Base-by-base conservation (phyloP, 495 filamentous ascomycete genomes). In the Penicillium macrosclerotiorum region DNA sequence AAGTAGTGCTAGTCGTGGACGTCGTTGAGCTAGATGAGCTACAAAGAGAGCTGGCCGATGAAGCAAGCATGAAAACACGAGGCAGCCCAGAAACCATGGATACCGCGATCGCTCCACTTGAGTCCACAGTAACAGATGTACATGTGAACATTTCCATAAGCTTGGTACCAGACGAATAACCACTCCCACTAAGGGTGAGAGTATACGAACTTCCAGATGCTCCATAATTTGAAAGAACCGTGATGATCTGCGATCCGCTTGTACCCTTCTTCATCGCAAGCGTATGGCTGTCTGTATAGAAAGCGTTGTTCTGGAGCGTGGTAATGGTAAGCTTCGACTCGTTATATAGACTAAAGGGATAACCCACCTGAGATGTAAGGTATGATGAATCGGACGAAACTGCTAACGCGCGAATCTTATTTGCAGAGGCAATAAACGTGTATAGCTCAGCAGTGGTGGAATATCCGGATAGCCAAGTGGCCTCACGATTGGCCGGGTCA, bases 401-500 rank as follows among this genome's bases (percentile, higher is more conserved):
- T 5, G 79, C 82, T 0, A 69, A 67, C 27, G 69, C 78, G 2
- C 85, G 76, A 48, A 87, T 73, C 45, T 73, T 66, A 67, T 88
- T 88, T 9, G 84, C 64, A 1, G 61, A 64, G 0, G 76, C 59
- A 37, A 86, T 80, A 46, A 71, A 78, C 2, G 60, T 60, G 72
- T 89, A 90, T 1, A 90, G 68, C 22, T 81, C 65, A 0, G 77
- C 64, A 1, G 52, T 60, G 2, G 81, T 87, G 32, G 69, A 60
- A 63, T 88, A 92, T 4, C 71, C 71, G 5, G 79, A 82, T 5
- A 80, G 63, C 89, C 89, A 94, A 32, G 85, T 68, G 5, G 88
- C 86, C 57, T 92, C 89, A 13, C 89, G 81, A 56, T 91, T 87
- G 24, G 65, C 60, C 0, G 87, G 88, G 37, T 84, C 84, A 25